Evolutionary conservation across 2,329 filamentous ascomycete genomes (phyloP).

Genomic region (Colletotrichum siamense): DNA sequence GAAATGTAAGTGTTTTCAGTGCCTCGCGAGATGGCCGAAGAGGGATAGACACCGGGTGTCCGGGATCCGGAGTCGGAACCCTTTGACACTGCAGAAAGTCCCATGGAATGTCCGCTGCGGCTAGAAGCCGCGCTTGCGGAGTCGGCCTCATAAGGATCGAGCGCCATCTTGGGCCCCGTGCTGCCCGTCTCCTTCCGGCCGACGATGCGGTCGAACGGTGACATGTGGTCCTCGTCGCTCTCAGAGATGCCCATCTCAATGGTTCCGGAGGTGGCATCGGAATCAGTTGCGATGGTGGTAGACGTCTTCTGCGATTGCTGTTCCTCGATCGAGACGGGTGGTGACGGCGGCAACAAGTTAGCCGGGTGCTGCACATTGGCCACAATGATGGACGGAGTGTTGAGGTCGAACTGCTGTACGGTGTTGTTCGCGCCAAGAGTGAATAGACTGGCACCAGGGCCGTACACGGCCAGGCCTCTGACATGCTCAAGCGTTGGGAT

Average conservation of each 20-base stretch:
- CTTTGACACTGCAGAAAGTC: slow-evolving; percentile 62
- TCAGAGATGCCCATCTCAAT: slow-evolving; percentile 69
- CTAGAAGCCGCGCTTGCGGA: slow-evolving; percentile 72
- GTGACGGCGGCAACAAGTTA: slow-evolving; percentile 78
- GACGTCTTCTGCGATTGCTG: slow-evolving; percentile 59
- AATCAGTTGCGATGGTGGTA: slow-evolving; percentile 55
- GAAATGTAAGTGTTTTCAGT: slow-evolving; percentile 73
- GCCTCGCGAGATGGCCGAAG: slow-evolving; percentile 58
- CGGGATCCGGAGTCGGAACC: slow-evolving; percentile 59
- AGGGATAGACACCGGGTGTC: slow-evolving; percentile 53
- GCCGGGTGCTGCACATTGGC: slow-evolving; percentile 88
- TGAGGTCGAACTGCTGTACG: slow-evolving; percentile 94
- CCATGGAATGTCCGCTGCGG: slow-evolving; percentile 46
- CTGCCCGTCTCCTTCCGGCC: slow-evolving; percentile 66
- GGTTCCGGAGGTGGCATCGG: slow-evolving; percentile 59
- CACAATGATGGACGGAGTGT: slow-evolving; percentile 80
- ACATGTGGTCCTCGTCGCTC: slow-evolving; percentile 79
- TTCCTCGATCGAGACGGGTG: slow-evolving; percentile 81
- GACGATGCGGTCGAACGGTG: slow-evolving; percentile 77
- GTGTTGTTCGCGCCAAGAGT: slow-evolving; percentile 88
- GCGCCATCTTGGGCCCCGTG: slow-evolving; percentile 54
- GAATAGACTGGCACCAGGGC: slow-evolving; percentile 89
- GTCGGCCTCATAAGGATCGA: slow-evolving; percentile 60
- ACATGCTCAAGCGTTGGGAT: slow-evolving; percentile 87
- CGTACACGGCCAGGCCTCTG: slow-evolving; percentile 84